Evolutionary conservation across 345 rosid genomes (phyloP).

Genomic region (Sisymbrium altissimum): DNA sequence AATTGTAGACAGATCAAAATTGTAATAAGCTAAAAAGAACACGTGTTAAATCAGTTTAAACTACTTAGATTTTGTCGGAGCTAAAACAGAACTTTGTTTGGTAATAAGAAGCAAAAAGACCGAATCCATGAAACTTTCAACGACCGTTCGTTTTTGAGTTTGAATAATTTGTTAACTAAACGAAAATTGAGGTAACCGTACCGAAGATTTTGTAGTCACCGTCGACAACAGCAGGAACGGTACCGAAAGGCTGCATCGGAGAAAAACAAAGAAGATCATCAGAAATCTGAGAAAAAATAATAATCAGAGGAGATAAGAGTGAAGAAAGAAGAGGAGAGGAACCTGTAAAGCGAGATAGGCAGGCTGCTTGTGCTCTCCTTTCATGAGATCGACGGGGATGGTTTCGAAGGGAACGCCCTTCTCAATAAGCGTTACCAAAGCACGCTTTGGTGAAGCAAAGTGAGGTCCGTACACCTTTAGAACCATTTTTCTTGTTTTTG

Average conservation of each 20-base stretch:
- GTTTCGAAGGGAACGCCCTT: conserved; percentile 59
- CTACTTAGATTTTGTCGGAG: neutral
- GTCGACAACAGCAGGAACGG: conserved; percentile 61
- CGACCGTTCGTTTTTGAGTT: too few species aligned
- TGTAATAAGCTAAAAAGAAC: neutral
- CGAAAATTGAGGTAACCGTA: conserved; percentile 12
- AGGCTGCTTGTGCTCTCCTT: conserved; percentile 59
- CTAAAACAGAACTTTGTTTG: neutral
- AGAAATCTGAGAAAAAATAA: neutral
- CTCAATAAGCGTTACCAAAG: conserved; percentile 42
- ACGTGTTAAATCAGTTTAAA: neutral
- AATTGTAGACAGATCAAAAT: neutral
- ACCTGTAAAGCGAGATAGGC: conserved; percentile 65
- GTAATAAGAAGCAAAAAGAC: too few species aligned
- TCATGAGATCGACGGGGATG: conserved; percentile 53
- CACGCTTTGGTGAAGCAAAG: conserved; percentile 54
- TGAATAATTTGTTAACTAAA: too few species aligned
- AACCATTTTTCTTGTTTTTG: conserved; percentile 46
- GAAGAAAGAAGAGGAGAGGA: neutral
- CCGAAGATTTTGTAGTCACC: conserved; percentile 67
- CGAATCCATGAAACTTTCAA: too few species aligned
- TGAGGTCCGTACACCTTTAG: conserved; percentile 62
- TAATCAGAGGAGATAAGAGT: neutral
- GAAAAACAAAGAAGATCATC: neutral
- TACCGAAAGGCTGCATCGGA: conserved; percentile 62